Evolutionary conservation across 176 grass and related monocot species (phyloP).

Genomic region (Bolboschoenus planiculmis): DNA sequence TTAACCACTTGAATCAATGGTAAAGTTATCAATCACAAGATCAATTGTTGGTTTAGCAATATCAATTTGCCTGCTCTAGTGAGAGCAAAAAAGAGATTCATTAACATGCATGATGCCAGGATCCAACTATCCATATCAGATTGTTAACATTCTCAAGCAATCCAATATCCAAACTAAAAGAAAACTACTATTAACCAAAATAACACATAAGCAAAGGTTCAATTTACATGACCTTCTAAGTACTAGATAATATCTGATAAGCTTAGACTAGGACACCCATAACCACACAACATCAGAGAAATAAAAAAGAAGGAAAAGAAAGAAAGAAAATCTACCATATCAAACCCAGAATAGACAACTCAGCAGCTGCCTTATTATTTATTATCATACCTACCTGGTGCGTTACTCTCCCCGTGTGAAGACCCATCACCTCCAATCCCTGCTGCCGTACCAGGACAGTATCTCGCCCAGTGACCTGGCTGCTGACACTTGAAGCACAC

Average conservation of each 20-base stretch:
- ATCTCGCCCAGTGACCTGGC: conserved; percentile 42
- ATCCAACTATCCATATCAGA: not conserved
- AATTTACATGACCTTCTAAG: not conserved
- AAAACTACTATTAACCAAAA: not conserved
- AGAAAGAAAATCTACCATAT: not conserved
- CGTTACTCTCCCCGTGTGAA: not conserved
- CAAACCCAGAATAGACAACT: not conserved
- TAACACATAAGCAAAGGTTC: not conserved
- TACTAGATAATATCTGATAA: not conserved
- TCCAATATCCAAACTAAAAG: not conserved
- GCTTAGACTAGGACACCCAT: not conserved
- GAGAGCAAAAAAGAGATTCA: not conserved
- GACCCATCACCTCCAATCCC: not conserved
- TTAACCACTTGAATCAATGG: not conserved
- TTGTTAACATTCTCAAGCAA: not conserved
- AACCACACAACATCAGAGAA: no score
- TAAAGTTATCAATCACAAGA: not conserved
- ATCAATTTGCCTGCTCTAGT: not conserved
- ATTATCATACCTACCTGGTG: not conserved
- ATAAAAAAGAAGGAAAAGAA: no score
- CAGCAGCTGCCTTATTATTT: not conserved
- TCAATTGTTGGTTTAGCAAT: not conserved
- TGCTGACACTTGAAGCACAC: conserved; percentile 51
- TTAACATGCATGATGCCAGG: not conserved
- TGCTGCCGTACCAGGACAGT: conserved; percentile 24